phyloP scores from a whole-genome alignment of 1,139 yeast species.

The Suhomyces bolitotheri region DNA sequence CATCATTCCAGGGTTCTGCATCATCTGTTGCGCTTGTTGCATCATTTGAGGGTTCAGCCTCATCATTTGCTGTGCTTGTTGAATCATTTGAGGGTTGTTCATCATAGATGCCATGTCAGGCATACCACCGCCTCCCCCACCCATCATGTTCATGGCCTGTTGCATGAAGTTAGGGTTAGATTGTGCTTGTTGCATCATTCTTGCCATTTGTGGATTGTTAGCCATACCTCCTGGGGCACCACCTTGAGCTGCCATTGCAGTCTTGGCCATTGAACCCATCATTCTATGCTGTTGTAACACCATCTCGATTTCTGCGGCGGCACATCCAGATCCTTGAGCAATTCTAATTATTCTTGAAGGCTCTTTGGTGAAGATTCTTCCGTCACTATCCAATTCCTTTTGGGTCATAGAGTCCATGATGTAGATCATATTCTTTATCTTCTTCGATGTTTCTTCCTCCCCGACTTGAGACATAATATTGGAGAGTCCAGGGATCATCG shows the following conservation, averaged over 20 bases:
- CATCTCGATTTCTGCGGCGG: constrained; percentile 92
- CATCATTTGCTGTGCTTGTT: constrained; percentile 55
- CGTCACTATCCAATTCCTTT: constrained; percentile 88
- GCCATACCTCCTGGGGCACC: constrained; percentile 32
- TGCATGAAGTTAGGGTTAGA: constrained; percentile 56
- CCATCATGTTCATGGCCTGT: constrained; percentile 39
- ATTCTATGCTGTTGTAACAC: constrained; percentile 87
- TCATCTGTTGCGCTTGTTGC: constrained; percentile 58
- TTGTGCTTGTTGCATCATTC: constrained; percentile 45
- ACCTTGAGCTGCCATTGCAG: constrained; percentile 53
- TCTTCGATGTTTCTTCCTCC: constrained; percentile 83
- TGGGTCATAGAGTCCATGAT: constrained; percentile 97
- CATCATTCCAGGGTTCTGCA: constrained; percentile 60
- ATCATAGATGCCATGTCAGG: constrained; percentile 36
- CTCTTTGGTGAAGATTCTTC: constrained; percentile 72
- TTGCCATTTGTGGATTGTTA: constrained; percentile 21
- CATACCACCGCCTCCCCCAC: constrained; percentile 43
- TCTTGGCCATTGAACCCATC: constrained; percentile 92
- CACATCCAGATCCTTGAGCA: constrained; percentile 95
- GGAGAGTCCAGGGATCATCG: constrained; percentile 94
- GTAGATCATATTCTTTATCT: constrained; percentile 85
- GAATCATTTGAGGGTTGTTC: constrained; percentile 40
- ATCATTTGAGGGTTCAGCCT: constrained; percentile 73
- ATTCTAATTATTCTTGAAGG: constrained; percentile 88
- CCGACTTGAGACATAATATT: constrained; percentile 83